Percentiles rank a stretch among this genome's conserved stretches.
Evolutionary conservation across 139 green algal species (phyloP).

Genomic region (Coccomyxa sp.): DNA sequence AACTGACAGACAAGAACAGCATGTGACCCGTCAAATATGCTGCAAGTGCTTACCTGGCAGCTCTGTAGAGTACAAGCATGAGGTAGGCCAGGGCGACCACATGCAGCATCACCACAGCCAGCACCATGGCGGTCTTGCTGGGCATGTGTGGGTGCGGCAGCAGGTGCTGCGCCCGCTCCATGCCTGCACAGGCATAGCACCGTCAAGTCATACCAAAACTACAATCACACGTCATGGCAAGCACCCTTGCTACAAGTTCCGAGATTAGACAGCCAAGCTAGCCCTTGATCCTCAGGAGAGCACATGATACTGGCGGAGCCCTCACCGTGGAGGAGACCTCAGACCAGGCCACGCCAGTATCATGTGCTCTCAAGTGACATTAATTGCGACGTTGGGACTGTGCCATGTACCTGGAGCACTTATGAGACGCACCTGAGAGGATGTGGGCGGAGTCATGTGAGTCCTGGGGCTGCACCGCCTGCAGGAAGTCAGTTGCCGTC

Average conservation of each 20-base stretch:
- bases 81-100: slow-evolving; percentile 14
- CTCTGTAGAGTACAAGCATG: slow-evolving; percentile 3
- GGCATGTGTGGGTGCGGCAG: slow-evolving; percentile 1
- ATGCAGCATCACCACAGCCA: slow-evolving; percentile 7
- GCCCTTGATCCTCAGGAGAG: too few relatives aligned
- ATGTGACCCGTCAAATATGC: not conserved
- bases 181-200: not conserved
- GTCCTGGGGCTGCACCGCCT: not conserved
- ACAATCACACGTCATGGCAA: too few relatives aligned
- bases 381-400: too few relatives aligned
- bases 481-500: not conserved
- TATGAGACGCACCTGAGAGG: not conserved
- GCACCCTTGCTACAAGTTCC: too few relatives aligned
- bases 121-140: slow-evolving; percentile 7
- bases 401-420: too few relatives aligned
- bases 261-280: too few relatives aligned
- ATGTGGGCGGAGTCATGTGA: not conserved
- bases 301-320: too few relatives aligned
- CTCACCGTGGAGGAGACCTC: too few relatives aligned
- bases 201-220: too few relatives aligned
- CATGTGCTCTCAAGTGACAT: too few relatives aligned
- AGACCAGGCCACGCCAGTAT: too few relatives aligned
- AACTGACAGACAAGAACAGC: too few relatives aligned
- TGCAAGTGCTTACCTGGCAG: not conserved
- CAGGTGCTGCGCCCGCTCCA: not conserved